Percentiles rank a stretch among this genome's conserved stretches.
phyloP scores from a whole-genome alignment of 192 early-diverging fungal species.

The Mortierella claussenii region DNA sequence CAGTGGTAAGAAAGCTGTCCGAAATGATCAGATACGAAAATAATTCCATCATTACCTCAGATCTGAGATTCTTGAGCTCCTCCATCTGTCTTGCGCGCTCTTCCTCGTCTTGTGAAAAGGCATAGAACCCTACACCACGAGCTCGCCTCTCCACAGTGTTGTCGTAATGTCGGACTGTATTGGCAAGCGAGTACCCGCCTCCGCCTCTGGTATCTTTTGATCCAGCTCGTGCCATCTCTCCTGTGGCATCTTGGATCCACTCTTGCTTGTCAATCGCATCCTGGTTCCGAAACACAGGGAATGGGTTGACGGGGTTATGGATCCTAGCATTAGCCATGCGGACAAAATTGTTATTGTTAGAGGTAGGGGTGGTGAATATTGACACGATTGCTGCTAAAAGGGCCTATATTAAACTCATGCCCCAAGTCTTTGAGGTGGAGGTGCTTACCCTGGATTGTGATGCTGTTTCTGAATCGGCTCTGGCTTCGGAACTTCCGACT shows the following conservation, averaged over 20 bases:
- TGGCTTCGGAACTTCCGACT: slow-evolving; percentile 59
- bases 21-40: too few species aligned
- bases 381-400: neutral
- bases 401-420: too few species aligned
- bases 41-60: slow-evolving; percentile 60
- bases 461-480: neutral
- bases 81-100: slow-evolving; percentile 69
- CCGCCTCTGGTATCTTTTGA: too few species aligned
- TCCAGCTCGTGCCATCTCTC: slow-evolving; percentile 10
- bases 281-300: slow-evolving; percentile 34
- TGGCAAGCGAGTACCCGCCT: slow-evolving; percentile 14
- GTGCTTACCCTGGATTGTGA: slow-evolving; percentile 8
- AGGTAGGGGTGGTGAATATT: neutral
- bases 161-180: slow-evolving; percentile 56
- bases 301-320: slow-evolving; percentile 26
- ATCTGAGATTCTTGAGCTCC: slow-evolving; percentile 65
- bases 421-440: too few species aligned
- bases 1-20: too few species aligned
- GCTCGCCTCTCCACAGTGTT: slow-evolving; percentile 66
- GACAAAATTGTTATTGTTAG: neutral
- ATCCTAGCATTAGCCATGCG: slow-evolving; percentile 9
- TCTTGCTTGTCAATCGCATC: slow-evolving; percentile 24
- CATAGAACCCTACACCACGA: slow-evolving; percentile 76
- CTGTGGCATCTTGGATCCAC: slow-evolving; percentile 23
- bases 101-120: slow-evolving; percentile 71